These are phyloP conservation scores for Rhinocladiella similis DNA, from an alignment of 2,329 filamentous ascomycete genomes.

Conservation along the genomic window DNA sequence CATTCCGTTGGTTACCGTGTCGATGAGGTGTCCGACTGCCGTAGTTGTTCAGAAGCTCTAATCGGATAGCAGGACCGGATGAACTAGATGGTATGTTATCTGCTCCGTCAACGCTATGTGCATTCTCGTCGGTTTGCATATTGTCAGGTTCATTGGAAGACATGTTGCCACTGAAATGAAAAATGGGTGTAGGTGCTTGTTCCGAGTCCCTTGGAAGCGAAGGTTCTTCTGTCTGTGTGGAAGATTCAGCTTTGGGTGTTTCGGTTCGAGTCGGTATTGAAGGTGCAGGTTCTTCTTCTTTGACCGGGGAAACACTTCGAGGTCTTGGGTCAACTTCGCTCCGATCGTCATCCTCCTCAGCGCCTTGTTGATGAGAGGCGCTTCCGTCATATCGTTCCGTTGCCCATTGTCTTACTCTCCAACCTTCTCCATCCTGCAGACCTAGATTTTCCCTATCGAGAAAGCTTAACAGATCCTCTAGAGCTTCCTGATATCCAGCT, in stretches of 20 bases:
- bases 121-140: conserved; percentile 43
- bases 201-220: conserved; percentile 9
- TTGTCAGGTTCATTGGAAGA: conserved; percentile 31
- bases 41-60: conserved; percentile 46
- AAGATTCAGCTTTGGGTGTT: conserved; percentile 12
- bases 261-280: conserved; percentile 18
- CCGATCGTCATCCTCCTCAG: conserved; percentile 47
- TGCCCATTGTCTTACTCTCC: conserved; percentile 63
- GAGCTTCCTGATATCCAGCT: conserved; percentile 89
- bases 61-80: conserved; percentile 38
- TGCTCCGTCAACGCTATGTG: conserved; percentile 17
- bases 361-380: conserved; percentile 25
- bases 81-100: conserved; percentile 31
- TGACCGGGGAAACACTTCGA: conserved; percentile 19
- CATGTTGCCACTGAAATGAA: conserved; percentile 21
- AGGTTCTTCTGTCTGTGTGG: conserved; percentile 33
- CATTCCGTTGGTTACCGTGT: conserved; percentile 30
- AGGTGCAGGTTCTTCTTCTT: conserved; percentile 37
- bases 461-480: conserved; percentile 85
- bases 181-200: conserved; percentile 17
- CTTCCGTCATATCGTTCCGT: conserved; percentile 48
- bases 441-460: conserved; percentile 81
- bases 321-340: conserved; percentile 35
- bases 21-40: conserved; percentile 41
- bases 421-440: conserved; percentile 74